A percentile compares a stretch with the other conserved stretches of the same genome.
phyloP scores from a whole-genome alignment of 331 rosid species.

The Quercus tomentella region DNA sequence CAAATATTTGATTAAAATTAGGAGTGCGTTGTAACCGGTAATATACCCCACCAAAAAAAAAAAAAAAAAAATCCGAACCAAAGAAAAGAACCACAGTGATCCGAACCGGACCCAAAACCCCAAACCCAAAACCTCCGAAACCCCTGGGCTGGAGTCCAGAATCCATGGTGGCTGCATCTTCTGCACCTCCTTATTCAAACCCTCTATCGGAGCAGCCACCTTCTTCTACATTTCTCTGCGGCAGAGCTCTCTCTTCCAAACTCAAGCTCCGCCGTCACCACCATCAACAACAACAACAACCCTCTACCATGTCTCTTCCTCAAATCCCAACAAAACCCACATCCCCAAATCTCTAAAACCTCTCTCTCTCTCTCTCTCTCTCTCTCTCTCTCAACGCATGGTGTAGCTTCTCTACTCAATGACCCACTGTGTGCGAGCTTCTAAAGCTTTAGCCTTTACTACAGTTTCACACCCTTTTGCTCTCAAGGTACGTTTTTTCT shows the following conservation, averaged over 20 bases:
- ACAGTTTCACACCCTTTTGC: slow-evolving; percentile 10
- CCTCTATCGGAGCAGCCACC: not conserved
- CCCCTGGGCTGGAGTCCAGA: not conserved
- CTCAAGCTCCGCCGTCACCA: not conserved
- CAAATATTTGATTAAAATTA: too few species aligned
- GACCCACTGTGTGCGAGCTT: slow-evolving; percentile 65
- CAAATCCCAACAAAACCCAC: slow-evolving; percentile 8
- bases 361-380: not conserved
- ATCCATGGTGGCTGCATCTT: slow-evolving; percentile 2
- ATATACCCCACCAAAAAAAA: too few species aligned
- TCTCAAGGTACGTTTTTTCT: slow-evolving; percentile 35
- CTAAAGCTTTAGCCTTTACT: slow-evolving; percentile 35
- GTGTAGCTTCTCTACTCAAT: slow-evolving; percentile 47
- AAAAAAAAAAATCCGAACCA: too few species aligned
- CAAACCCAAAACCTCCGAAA: not conserved
- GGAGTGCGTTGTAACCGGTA: rapidly evolving
- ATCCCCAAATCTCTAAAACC: not conserved
- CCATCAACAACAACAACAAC: not conserved
- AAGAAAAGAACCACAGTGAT: not conserved
- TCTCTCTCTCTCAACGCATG: too few species aligned
- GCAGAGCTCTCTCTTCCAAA: not conserved
- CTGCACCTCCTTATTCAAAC: not conserved
- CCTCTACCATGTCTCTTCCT: not conserved
- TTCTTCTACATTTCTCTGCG: not conserved
- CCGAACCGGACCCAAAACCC: not conserved